Evolutionary conservation across 2,329 filamentous ascomycete species (phyloP).

Genomic region (Amylocarpus encephaloides): DNA sequence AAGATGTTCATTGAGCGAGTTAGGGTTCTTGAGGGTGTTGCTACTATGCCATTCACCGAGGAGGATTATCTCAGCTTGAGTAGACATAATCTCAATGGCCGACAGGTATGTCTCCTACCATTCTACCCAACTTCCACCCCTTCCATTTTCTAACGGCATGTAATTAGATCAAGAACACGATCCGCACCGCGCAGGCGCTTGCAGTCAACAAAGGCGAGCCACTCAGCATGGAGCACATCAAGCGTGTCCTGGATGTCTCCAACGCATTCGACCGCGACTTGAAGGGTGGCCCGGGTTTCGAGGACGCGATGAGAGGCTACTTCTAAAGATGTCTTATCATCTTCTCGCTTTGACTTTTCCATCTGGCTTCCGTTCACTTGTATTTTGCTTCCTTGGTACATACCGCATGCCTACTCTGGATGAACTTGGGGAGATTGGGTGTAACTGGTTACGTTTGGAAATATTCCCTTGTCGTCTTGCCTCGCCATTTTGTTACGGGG

Average conservation of each 20-base stretch:
- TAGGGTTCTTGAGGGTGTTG: constrained; percentile 54
- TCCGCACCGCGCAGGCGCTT: constrained; percentile 75
- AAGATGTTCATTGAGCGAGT: constrained; percentile 76
- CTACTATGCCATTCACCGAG: constrained; percentile 56
- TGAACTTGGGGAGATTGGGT: too few species aligned
- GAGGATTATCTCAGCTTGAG: constrained; percentile 62
- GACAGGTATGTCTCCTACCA: constrained; percentile 44
- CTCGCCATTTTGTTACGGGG: too few species aligned
- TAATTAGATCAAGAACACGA: constrained; percentile 71
- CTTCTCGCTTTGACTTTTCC: too few species aligned
- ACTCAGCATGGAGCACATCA: constrained; percentile 73
- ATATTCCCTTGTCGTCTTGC: too few species aligned
- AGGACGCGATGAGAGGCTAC: constrained; percentile 81
- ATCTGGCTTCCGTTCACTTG: too few species aligned
- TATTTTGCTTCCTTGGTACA: too few species aligned
- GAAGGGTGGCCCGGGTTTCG: constrained; percentile 71
- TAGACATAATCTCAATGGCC: constrained; percentile 61
- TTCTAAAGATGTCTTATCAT: too few species aligned
- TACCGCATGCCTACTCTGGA: too few species aligned
- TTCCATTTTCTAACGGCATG: constrained; percentile 34
- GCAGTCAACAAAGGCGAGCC: constrained; percentile 67
- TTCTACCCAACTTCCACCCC: not conserved
- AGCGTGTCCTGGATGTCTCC: constrained; percentile 75
- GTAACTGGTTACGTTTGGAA: too few species aligned
- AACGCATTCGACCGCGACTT: constrained; percentile 79